phyloP scores from a whole-genome alignment of 192 early-diverging fungal genomes.

The Obelidium mucronatum region DNA sequence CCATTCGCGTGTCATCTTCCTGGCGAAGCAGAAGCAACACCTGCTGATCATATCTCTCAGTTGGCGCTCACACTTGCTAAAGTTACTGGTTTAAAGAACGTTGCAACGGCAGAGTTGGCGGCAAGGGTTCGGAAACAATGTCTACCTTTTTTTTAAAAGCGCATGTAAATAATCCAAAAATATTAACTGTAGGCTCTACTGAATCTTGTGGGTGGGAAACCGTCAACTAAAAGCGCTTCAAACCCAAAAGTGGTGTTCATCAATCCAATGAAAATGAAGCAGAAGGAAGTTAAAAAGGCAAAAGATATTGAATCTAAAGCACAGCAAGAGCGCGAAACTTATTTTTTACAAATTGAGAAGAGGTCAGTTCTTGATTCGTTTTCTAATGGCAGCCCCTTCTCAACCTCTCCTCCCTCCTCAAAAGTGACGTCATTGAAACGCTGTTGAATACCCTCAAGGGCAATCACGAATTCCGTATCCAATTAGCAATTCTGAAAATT shows the following conservation, averaged over 20 bases:
- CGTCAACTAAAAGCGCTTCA: not conserved
- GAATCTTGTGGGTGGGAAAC: not conserved
- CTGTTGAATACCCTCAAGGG: not conserved
- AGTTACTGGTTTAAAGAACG: not conserved
- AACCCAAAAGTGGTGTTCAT: not conserved
- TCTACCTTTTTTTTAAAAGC: too few relatives aligned
- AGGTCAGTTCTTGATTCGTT: not conserved
- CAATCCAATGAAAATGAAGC: conserved; percentile 15
- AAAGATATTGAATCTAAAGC: conserved; percentile 3
- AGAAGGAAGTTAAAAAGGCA: not conserved
- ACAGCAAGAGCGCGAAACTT: not conserved
- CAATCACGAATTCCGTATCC: not conserved
- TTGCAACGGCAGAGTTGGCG: not conserved
- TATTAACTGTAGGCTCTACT: conserved; percentile 18
- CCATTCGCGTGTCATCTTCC: not conserved
- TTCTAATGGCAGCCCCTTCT: too few relatives aligned
- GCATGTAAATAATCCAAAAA: too few relatives aligned
- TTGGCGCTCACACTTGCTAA: conserved; percentile 7
- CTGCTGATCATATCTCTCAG: conserved; percentile 22
- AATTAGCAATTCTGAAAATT: conserved; percentile 14
- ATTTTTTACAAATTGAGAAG: conserved; percentile 29
- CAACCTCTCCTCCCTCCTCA: too few relatives aligned
- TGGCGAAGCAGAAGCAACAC: conserved; percentile 1
- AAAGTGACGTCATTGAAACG: not conserved
- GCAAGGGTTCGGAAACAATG: not conserved